Conservation (phyloP, 129 eudicot species). For the Smallanthus sonchifolius region DNA sequence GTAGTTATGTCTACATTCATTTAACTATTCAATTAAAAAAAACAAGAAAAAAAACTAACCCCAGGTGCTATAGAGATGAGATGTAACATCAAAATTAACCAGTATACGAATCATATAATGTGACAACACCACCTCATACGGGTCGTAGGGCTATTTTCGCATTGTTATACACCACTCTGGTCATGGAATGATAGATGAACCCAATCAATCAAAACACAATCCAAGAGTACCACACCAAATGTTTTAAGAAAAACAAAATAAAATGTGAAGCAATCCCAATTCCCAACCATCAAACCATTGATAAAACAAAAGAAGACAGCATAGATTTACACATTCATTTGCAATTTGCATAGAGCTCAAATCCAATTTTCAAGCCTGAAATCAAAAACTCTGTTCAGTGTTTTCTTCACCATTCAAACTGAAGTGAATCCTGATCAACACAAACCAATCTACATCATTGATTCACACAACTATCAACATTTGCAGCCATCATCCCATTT, state of each 20-base stretch:
- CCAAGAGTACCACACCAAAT: background rate
- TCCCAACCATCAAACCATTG: background rate
- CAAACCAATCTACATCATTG: background rate
- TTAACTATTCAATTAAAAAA: no score
- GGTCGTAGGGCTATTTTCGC: no score
- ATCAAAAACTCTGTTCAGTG: conserved; percentile 1
- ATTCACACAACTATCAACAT: background rate
- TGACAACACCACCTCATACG: no score
- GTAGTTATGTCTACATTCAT: no score
- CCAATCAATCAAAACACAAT: background rate
- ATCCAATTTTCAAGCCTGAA: background rate
- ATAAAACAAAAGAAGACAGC: background rate
- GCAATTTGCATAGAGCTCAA: conserved; percentile 8
- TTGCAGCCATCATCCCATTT: background rate
- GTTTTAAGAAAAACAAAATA: background rate
- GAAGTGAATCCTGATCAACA: conserved; percentile 1
- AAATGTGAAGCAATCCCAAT: conserved; percentile 1
- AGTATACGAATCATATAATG: no score
- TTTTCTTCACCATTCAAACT: background rate
- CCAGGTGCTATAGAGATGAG: no score
- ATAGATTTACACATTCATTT: conserved; percentile 19
- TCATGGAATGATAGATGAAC: background rate
- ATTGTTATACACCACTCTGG: background rate
- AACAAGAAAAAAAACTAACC: no score
- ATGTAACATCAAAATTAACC: no score